Percentiles rank a stretch among this genome's conserved stretches.
phyloP scores from a whole-genome alignment of 352 stramenopile genomes.

The Phytophthora brassicae region DNA sequence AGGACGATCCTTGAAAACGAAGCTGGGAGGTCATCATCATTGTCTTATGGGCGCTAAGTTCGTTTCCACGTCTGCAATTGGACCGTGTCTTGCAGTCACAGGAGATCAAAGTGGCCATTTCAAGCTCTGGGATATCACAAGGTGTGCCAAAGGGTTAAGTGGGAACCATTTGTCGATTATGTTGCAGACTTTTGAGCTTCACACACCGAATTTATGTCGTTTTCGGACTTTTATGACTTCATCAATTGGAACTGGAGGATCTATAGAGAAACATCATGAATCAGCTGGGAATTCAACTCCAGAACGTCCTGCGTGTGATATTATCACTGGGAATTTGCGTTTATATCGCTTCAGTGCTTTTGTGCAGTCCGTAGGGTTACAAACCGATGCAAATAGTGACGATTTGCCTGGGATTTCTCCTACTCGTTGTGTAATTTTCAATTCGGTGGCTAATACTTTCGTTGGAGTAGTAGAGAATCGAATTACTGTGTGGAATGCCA shows the following conservation, averaged over 20 bases:
- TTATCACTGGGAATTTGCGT: slow-evolving; percentile 55
- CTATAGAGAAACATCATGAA: slow-evolving; percentile 21
- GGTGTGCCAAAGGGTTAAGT: slow-evolving; percentile 45
- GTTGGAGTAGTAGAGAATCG: slow-evolving; percentile 55
- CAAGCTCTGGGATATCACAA: slow-evolving; percentile 77
- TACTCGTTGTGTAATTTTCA: slow-evolving; percentile 54
- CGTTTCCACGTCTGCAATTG: slow-evolving; percentile 36
- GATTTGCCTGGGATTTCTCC: slow-evolving; percentile 27
- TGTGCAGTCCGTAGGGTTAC: slow-evolving; percentile 24
- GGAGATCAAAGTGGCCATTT: slow-evolving; percentile 75
- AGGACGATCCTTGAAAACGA: slow-evolving; percentile 48
- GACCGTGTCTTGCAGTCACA: slow-evolving; percentile 50
- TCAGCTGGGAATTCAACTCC: neutral
- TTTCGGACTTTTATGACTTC: slow-evolving; percentile 46
- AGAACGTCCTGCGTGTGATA: slow-evolving; percentile 41
- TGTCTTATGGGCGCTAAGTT: slow-evolving; percentile 72
- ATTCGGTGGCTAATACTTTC: slow-evolving; percentile 60
- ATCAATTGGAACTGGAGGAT: slow-evolving; percentile 3
- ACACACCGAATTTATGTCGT: slow-evolving; percentile 44
- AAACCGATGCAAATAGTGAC: slow-evolving; percentile 21
- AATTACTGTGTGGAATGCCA: slow-evolving; percentile 71
- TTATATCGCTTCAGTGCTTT: slow-evolving; percentile 57
- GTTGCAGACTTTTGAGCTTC: slow-evolving; percentile 55
- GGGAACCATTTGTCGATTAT: slow-evolving; percentile 34
- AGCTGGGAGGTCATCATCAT: slow-evolving; percentile 62